These are phyloP conservation scores for Coemansia sp. DNA, from an alignment of 192 early-diverging fungal species.

Conservation along the genomic window DNA sequence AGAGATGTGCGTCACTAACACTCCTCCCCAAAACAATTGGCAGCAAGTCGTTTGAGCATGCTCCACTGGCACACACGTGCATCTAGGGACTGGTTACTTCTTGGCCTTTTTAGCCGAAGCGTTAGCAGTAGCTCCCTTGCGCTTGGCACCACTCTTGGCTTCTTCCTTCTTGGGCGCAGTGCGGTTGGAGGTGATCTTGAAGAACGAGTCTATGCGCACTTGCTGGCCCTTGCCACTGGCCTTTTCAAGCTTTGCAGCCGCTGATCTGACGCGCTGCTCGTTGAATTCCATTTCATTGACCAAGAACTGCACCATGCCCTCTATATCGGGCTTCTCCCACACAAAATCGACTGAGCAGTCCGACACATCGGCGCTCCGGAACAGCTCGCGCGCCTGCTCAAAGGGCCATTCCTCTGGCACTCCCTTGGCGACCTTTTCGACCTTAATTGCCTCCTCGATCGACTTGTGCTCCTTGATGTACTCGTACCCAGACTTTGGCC, in stretches of 20 bases:
- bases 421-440: constrained; percentile 77
- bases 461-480: constrained; percentile 82
- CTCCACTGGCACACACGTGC: background rate
- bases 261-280: constrained; percentile 87
- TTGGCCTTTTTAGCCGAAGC: constrained; percentile 17
- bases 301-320: constrained; percentile 84
- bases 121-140: constrained; percentile 19
- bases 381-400: constrained; percentile 85
- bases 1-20: constrained; percentile 9
- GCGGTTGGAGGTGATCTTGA: constrained; percentile 56
- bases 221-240: constrained; percentile 78
- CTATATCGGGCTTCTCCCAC: constrained; percentile 75
- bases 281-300: constrained; percentile 96
- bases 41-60: background rate
- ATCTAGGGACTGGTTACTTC: constrained; percentile 8
- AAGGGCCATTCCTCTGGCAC: constrained; percentile 91
- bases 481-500: constrained; percentile 79
- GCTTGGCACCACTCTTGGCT: constrained; percentile 10
- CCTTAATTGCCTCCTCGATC: constrained; percentile 76
- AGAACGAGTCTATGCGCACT: constrained; percentile 90
- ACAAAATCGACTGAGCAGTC: constrained; percentile 64
- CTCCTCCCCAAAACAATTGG: background rate
- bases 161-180: background rate
- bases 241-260: constrained; percentile 78
- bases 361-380: constrained; percentile 75